A percentile compares a stretch with the other conserved stretches of the same genome.
phyloP scores from a whole-genome alignment of 2,329 filamentous ascomycete species.

The Trichophyton simii region DNA sequence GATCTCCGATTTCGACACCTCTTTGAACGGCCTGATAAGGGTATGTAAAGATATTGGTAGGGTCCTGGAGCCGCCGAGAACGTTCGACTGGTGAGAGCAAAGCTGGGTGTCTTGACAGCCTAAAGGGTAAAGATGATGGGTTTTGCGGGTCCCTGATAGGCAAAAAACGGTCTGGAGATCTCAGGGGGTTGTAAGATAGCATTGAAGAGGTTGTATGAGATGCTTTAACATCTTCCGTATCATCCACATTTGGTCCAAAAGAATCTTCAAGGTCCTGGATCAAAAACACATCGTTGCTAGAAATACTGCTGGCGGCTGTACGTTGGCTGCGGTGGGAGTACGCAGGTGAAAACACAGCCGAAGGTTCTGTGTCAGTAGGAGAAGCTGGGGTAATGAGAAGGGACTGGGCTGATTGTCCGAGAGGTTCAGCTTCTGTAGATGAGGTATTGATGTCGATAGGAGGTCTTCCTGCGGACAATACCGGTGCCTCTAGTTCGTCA shows the following conservation, averaged over 20 bases:
- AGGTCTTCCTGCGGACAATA: neutral
- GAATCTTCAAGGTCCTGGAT: neutral
- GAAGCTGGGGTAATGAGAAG: neutral
- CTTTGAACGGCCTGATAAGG: conserved; percentile 14
- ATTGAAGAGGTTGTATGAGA: neutral
- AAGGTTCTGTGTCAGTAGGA: conserved; percentile 2
- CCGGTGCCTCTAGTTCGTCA: neutral
- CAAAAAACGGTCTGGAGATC: conserved; percentile 48
- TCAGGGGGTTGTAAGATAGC: conserved; percentile 14
- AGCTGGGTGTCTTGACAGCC: conserved; percentile 38
- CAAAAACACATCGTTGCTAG: neutral
- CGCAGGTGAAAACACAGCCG: neutral
- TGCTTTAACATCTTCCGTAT: neutral
- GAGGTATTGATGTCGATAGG: neutral
- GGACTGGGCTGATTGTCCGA: neutral
- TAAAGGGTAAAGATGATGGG: conserved; percentile 38
- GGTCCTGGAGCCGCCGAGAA: conserved; percentile 32
- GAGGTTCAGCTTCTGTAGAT: neutral
- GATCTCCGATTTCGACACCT: conserved; percentile 12
- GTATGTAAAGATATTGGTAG: conserved; percentile 44
- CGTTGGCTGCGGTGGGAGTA: neutral
- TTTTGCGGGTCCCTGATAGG: conserved; percentile 33
- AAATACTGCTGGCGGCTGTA: neutral
- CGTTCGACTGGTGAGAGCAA: conserved; percentile 38
- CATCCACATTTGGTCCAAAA: neutral